Percentiles rank a stretch among this genome's conserved stretches.
Evolutionary conservation across 768 basidiomycete genomes (phyloP).

Genomic region (Obba rivulosa): DNA sequence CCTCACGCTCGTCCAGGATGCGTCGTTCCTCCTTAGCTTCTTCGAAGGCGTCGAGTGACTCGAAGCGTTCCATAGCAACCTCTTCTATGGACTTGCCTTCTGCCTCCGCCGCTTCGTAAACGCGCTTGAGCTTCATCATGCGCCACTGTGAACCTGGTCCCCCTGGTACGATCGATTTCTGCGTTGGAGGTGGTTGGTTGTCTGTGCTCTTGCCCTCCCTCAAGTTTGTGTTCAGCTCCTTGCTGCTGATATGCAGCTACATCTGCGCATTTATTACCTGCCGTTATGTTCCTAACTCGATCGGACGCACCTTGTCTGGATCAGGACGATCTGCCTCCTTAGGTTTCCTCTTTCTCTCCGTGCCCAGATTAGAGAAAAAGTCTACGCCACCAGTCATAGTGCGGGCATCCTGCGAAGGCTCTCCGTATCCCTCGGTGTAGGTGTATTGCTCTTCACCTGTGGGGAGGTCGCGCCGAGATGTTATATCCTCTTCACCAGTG

Average conservation of each 20-base stretch:
- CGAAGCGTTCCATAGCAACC: conserved; percentile 86
- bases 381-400: conserved; percentile 61
- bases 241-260: conserved; percentile 56
- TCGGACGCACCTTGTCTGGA: conserved; percentile 59
- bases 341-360: conserved; percentile 63
- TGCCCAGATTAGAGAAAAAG: conserved; percentile 87
- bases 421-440: conserved; percentile 64
- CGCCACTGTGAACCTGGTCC: conserved; percentile 95
- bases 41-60: conserved; percentile 76
- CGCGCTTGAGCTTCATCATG: conserved; percentile 91
- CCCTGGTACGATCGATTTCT: conserved; percentile 63
- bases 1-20: conserved; percentile 78
- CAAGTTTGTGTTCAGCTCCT: conserved; percentile 59
- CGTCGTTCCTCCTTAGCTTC: conserved; percentile 85
- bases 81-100: conserved; percentile 69
- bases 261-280: conserved; percentile 5
- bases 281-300: neutral
- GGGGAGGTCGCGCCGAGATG: too few species aligned
- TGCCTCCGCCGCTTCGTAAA: conserved; percentile 88
- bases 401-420: conserved; percentile 38
- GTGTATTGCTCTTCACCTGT: conserved; percentile 40
- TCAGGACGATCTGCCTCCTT: conserved; percentile 53
- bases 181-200: conserved; percentile 36
- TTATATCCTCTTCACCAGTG: too few species aligned
- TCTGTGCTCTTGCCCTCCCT: conserved; percentile 35